phyloP scores from a whole-genome alignment of 768 basidiomycete genomes.

The Mycena rosella region DNA sequence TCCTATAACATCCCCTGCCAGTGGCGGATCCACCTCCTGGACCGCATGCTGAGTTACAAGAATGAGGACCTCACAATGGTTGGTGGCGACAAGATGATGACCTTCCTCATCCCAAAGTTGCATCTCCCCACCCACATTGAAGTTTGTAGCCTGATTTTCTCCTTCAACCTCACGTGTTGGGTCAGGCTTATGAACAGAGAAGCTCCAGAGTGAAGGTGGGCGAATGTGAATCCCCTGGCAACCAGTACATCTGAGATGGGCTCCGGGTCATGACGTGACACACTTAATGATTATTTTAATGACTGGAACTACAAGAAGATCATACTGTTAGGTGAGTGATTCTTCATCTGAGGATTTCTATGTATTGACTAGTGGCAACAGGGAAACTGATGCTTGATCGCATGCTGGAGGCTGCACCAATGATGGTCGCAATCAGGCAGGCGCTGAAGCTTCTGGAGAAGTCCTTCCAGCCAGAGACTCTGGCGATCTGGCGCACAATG shows the following conservation, averaged over 20 bases:
- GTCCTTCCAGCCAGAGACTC: not conserved
- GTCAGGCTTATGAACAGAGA: slow-evolving; percentile 56
- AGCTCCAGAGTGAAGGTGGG: slow-evolving; percentile 46
- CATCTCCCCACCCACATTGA: no score
- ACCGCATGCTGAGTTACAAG: no score
- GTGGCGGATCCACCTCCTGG: no score
- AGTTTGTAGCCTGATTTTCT: no score
- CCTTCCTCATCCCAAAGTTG: no score
- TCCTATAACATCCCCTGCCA: no score
- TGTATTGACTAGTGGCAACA: not conserved
- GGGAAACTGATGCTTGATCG: not conserved
- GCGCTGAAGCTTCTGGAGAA: not conserved
- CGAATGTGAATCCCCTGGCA: slow-evolving; percentile 45
- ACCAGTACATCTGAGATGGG: slow-evolving; percentile 55
- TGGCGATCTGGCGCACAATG: slow-evolving; percentile 9
- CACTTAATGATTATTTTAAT: slow-evolving; percentile 16
- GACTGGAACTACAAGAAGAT: slow-evolving; percentile 22
- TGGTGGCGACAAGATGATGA: no score
- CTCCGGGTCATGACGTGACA: slow-evolving; percentile 23
- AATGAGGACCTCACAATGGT: no score
- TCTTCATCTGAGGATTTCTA: not conserved
- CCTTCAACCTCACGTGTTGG: slow-evolving; percentile 6
- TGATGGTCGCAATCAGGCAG: not conserved
- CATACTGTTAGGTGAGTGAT: not conserved
- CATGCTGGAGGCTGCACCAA: not conserved